These are phyloP conservation scores for Aurinia saxatilis DNA, from an alignment of 345 rosid genomes.

Conservation along the genomic window DNA sequence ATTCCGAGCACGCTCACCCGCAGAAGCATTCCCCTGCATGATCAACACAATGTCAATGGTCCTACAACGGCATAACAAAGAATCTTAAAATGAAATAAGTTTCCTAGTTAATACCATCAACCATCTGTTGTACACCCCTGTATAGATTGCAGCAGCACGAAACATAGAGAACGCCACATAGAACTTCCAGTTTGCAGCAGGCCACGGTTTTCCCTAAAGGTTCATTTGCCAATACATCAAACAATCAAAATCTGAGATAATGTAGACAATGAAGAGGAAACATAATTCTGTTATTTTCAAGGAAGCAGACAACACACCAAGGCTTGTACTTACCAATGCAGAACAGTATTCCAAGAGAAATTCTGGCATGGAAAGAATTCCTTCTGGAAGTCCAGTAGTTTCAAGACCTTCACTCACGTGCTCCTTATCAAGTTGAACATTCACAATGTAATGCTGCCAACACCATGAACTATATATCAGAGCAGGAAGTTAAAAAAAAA, in stretches of 20 bases:
- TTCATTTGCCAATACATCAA: conserved; percentile 8
- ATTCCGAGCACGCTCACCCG: conserved; percentile 75
- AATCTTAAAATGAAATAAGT: not conserved
- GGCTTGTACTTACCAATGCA: conserved; percentile 49
- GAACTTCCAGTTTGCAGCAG: conserved; percentile 85
- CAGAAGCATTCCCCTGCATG: conserved; percentile 90
- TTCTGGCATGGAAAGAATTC: conserved; percentile 72
- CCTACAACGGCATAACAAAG: not conserved
- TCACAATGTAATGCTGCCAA: conserved; percentile 58
- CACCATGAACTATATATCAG: conserved; percentile 16
- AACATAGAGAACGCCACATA: conserved; percentile 83
- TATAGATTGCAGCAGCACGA: conserved; percentile 76
- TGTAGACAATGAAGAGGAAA: not conserved
- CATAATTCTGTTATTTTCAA: not conserved
- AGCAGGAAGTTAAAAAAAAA: not conserved
- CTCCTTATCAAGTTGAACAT: conserved; percentile 27
- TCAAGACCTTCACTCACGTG: conserved; percentile 49
- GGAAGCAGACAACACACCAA: not conserved
- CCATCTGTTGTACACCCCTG: conserved; percentile 81
- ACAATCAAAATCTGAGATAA: not conserved
- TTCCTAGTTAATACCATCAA: conserved; percentile 52
- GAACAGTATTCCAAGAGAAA: conserved; percentile 77
- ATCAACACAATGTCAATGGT: conserved; percentile 1
- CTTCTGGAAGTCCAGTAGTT: conserved; percentile 67
- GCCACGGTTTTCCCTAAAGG: conserved; percentile 81